Conservation (phyloP, 2,329 filamentous ascomycete genomes). For the Calonectria pseudoreteaudii region DNA sequence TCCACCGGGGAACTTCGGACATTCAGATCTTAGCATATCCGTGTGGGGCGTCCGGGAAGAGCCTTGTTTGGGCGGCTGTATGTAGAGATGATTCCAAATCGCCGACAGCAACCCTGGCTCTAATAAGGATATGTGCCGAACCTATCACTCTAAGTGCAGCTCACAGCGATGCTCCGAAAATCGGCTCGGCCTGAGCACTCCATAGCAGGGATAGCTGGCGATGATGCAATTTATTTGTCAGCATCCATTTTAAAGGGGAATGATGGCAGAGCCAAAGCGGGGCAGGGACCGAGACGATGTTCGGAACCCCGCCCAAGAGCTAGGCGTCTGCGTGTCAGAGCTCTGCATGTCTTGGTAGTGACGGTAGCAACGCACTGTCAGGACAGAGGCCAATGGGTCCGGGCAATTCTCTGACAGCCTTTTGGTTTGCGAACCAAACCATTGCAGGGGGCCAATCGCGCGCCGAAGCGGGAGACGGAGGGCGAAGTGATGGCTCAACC, state of each 20-base stretch:
- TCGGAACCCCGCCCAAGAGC: constrained; percentile 33
- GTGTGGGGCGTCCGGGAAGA: background rate
- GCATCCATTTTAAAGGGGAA: constrained; percentile 31
- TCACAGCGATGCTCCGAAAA: constrained; percentile 30
- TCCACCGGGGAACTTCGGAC: constrained; percentile 15
- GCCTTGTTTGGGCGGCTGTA: background rate
- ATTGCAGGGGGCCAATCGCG: background rate
- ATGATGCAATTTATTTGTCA: constrained; percentile 46
- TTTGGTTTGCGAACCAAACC: background rate
- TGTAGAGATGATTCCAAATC: constrained; percentile 1
- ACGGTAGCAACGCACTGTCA: background rate
- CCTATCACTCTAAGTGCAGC: background rate
- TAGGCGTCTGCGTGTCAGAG: background rate
- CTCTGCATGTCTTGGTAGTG: background rate
- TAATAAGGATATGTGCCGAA: constrained; percentile 6
- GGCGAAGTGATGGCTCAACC: background rate
- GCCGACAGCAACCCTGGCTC: background rate
- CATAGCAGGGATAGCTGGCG: background rate
- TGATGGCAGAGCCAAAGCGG: constrained; percentile 43
- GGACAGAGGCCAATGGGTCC: constrained; percentile 8
- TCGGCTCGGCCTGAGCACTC: constrained; percentile 24
- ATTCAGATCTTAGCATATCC: constrained; percentile 6
- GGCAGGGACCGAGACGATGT: constrained; percentile 10
- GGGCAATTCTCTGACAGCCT: background rate
- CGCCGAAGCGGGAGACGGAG: background rate